Base-by-base conservation (phyloP, 1,139 yeast genomes). In the Sugiyamaella grinbergsii region DNA sequence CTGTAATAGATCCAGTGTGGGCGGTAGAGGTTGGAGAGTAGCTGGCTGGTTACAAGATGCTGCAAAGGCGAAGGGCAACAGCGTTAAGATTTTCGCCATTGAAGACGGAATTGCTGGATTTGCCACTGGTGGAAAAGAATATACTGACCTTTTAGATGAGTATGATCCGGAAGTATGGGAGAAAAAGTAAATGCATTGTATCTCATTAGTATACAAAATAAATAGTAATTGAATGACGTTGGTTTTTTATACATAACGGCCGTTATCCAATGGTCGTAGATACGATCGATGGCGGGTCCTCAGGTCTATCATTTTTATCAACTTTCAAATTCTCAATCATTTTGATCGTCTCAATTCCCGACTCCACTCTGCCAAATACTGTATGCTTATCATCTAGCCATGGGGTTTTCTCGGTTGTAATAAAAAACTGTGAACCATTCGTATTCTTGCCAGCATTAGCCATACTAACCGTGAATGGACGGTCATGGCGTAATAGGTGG, bases 371-470 rank as follows among this genome's bases (percentile, higher is more conserved):
- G 38, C 85, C 86, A 64, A 81, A 81, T 7, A 81, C 80, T 51
- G 82, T 83, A 65, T 81, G 86, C 49, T 73, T 75, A 49, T 76
- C 76, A 62, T 81, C 78, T 60, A 60, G 78, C 80, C 65, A 81
- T 65, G 58, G 79, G 74, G 73, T 60, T 24, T 59, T 58, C 16
- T 62, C 71, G 2, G 72, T 69, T 22, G 74, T 81, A 58, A 81
- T 79, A 68, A 81, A 81, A 63, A 81, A 81, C 65, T 81, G 86
- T 19, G 83, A 78, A 1, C 85, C 85, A 61, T 81, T 81, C 55
- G 85, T 80, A 65, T 77, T 72, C 53, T 69, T 78, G 36, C 86
- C 86, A 36, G 83, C 77, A 60, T 81, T 81, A 56, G 85, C 86
- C 86, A 81, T 78, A 53, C 79, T 73, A 5, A 78, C 72, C 57